Conservation (phyloP, 352 stramenopile genomes). For the Elongisporangium prolatum region DNA sequence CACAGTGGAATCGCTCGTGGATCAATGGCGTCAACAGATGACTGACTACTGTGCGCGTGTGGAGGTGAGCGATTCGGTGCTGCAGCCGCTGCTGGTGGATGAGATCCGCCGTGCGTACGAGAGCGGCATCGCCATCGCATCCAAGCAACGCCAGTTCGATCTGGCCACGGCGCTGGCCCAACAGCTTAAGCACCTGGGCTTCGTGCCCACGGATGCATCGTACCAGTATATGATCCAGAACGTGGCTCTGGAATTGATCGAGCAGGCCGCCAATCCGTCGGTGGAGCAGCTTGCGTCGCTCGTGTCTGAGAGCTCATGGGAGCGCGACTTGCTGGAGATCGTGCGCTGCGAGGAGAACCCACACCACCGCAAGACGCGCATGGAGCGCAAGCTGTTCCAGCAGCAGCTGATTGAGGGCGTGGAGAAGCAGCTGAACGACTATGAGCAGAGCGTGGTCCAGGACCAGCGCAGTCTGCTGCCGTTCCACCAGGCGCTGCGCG, state of each 20-base stretch:
- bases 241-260: slow-evolving; percentile 42
- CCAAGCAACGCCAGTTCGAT: slow-evolving; percentile 66
- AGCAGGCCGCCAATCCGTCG: slow-evolving; percentile 15
- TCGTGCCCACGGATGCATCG: slow-evolving; percentile 26
- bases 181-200: slow-evolving; percentile 43
- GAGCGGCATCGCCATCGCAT: slow-evolving; percentile 58
- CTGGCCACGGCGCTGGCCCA: slow-evolving; percentile 29
- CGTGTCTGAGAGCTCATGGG: slow-evolving; percentile 23
- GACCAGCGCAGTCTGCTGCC: slow-evolving; percentile 23
- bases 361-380: slow-evolving; percentile 50
- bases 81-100: slow-evolving; percentile 9
- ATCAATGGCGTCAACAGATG: slow-evolving; percentile 29
- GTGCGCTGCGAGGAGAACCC: slow-evolving; percentile 47
- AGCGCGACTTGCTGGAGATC: slow-evolving; percentile 51
- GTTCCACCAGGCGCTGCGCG: slow-evolving; percentile 59
- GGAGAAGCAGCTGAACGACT: slow-evolving; percentile 37
- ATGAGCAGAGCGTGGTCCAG: slow-evolving; percentile 22
- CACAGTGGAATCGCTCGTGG: slow-evolving; percentile 17
- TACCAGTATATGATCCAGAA: slow-evolving; percentile 49
- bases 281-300: slow-evolving; percentile 20
- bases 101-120: slow-evolving; percentile 52
- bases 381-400: slow-evolving; percentile 47
- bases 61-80: neutral
- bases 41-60: slow-evolving; percentile 17
- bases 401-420: slow-evolving; percentile 33